Base-by-base conservation (phyloP, 208 protist species). In the Leishmania arabica region DNA sequence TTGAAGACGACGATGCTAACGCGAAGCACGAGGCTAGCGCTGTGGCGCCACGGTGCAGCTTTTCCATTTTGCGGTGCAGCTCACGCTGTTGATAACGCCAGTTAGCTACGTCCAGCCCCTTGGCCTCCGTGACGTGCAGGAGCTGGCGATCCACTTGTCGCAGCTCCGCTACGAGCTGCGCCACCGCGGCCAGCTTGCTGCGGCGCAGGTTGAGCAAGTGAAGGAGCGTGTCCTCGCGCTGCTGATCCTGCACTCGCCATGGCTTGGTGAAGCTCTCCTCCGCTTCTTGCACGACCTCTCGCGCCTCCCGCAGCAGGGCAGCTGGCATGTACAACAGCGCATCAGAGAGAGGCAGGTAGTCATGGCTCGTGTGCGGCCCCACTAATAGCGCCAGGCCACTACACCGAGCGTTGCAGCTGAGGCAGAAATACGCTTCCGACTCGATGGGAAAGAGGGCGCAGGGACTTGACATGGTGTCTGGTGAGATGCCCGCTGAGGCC, bases 331-430 rank as follows among this genome's bases (percentile, higher is more conserved):
- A 82, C 31, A 77, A 47, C 15, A 91, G 72, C 0, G 92, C 92
- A n/a, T 91, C 85, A 7, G 42, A 45, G 13, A 95, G 77, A 3
- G 91, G 85, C 1, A 94, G 84, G 58, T 90, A 85, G 79, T 84
- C 85, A 86, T 97, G 94, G 42, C 76, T 85, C 0, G 89, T 91
- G 83, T 97, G 94, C 15, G 88, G 83, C n/a, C 94, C 94, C 13
- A 92, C 91, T 31, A 96, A 79, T 8, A 96, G 79, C 13, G 85
- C 74, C 45, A 91, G 78, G 24, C 78, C 84, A 65, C 88, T 94
- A 77, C 91, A 93, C 0, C 84, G 81, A 17, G 70, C 76, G 37
- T 93, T 87, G 76, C 94, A 97, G 65, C 72, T 72, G 40, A 86
- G 80, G 77, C 94, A 97, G 82, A 93, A 97, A 81, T 92, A 78